Evolutionary conservation across 768 basidiomycete genomes (phyloP), one percentile per base, ranked within the genome.

Genomic region (Pleurotus eryngii): DNA sequence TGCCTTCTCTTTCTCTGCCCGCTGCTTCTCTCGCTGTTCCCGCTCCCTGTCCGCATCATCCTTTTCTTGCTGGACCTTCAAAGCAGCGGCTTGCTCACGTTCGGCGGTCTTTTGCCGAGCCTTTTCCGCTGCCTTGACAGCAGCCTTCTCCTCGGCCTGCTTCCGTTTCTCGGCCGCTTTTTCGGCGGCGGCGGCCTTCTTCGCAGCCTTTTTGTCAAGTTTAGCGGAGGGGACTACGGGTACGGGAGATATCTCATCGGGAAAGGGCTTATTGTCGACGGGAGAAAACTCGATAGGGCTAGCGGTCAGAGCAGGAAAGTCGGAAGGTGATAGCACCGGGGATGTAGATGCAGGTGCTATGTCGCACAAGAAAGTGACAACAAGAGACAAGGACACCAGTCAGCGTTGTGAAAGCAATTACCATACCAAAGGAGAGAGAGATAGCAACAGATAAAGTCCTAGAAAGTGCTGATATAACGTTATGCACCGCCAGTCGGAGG

Each of bases 301-400:
- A 69, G 64, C 73, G 45, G 79, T 72, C 59, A 92, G 76, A 38
- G 89, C 88, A 54, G 90, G 91, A 68, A 92, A 92, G 70, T 92
- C 91, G 67, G 81, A 73, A 40, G 83, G 73, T 60, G 89, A 89
- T 56, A 91, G 74, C 63, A 51, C 65, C 49, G 63, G 64, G 61
- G 65, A 56, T 42, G 79, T 71, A 60, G 76, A 74, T 68, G 71
- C 67, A 57, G 71, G 64, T 60, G 74, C 76, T 77, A 70, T 66
- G 71, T 69, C 70, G 61, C 62, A 65, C 56, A 50, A 57, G 14
- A 61, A 39, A 65, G 61, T 68, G 69, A 58, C 59, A 73, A 72
- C 58, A 72, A 72, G 68, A 65, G 67, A 67, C 70, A 70, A 72
- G 67, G 72, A 38, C 51, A 72, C 60, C 75, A 40, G 66, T 80